These are phyloP conservation scores for Dunaliella primolecta DNA, from an alignment of 139 green algal genomes.

Conservation along the genomic window DNA sequence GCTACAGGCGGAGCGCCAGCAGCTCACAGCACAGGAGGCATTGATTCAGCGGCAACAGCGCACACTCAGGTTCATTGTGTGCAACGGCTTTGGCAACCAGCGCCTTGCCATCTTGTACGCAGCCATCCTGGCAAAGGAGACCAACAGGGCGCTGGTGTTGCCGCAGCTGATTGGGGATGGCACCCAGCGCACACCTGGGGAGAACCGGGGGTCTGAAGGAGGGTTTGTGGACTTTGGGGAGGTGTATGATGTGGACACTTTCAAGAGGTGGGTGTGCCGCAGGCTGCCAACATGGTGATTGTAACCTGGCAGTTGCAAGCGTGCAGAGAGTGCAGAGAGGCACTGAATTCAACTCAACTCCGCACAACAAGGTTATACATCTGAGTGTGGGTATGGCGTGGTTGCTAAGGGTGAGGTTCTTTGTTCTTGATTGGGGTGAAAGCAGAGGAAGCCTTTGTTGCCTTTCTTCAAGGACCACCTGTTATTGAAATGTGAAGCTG, in stretches of 20 bases:
- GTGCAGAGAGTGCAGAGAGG: too few relatives aligned
- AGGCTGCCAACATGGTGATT: too few relatives aligned
- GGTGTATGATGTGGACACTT: neutral
- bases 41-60: constrained; percentile 3
- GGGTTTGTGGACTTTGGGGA: constrained; percentile 9
- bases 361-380: too few relatives aligned
- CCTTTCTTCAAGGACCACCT: too few relatives aligned
- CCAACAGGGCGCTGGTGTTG: constrained; percentile 24
- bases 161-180: constrained; percentile 33
- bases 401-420: too few relatives aligned
- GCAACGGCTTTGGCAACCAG: constrained; percentile 53
- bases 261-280: neutral
- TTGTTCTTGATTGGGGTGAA: too few relatives aligned
- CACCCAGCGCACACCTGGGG: neutral
- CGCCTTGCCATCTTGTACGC: constrained; percentile 36
- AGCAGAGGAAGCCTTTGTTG: too few relatives aligned
- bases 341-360: too few relatives aligned
- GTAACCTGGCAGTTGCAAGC: too few relatives aligned
- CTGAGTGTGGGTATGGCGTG: too few relatives aligned
- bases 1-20: neutral
- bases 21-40: neutral
- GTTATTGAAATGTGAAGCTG: too few relatives aligned
- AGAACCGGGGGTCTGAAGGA: neutral
- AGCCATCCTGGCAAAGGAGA: constrained; percentile 23
- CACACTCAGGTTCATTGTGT: constrained; percentile 35